A percentile compares a stretch with the other conserved stretches of the same genome.
Evolutionary conservation across 2,329 filamentous ascomycete species (phyloP).

Genomic region (Xylaria arbuscula): DNA sequence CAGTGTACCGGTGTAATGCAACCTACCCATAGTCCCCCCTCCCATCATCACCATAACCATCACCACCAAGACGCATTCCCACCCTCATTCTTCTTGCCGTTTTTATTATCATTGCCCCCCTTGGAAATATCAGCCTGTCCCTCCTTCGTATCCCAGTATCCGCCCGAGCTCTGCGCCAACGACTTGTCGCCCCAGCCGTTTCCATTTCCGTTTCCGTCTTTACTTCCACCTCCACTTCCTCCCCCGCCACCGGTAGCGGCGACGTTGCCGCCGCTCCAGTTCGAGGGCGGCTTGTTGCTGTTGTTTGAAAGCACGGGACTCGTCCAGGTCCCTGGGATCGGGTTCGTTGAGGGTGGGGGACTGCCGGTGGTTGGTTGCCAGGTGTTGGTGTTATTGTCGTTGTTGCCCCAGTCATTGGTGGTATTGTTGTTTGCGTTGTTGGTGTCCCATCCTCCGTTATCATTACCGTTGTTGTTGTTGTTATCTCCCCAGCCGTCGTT

Average conservation of each 20-base stretch:
- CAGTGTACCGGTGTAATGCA: not conserved
- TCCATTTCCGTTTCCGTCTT: conserved; percentile 12
- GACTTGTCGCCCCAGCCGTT: conserved; percentile 37
- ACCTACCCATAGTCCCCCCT: no score
- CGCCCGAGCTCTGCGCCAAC: conserved; percentile 44
- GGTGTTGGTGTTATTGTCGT: conserved; percentile 1
- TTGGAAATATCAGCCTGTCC: conserved; percentile 26
- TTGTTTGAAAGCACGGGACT: conserved; percentile 28
- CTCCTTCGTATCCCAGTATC: conserved; percentile 42
- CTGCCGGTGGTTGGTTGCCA: not conserved
- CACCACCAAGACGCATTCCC: conserved; percentile 33
- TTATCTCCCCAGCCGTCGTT: not conserved
- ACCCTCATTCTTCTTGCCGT: not conserved
- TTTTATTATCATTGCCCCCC: not conserved
- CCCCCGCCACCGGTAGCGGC: not conserved
- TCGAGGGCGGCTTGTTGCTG: conserved; percentile 27
- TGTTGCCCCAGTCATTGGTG: conserved; percentile 1
- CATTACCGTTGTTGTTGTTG: conserved; percentile 13
- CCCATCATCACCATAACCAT: no score
- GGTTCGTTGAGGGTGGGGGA: conserved; percentile 2
- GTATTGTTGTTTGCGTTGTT: not conserved
- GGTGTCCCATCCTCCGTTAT: not conserved
- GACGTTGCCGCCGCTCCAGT: conserved; percentile 30
- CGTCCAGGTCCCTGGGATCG: conserved; percentile 35
- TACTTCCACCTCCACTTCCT: conserved; percentile 3